phyloP scores from a whole-genome alignment of 1,139 yeast species.

The Geotrichum fermentans region DNA sequence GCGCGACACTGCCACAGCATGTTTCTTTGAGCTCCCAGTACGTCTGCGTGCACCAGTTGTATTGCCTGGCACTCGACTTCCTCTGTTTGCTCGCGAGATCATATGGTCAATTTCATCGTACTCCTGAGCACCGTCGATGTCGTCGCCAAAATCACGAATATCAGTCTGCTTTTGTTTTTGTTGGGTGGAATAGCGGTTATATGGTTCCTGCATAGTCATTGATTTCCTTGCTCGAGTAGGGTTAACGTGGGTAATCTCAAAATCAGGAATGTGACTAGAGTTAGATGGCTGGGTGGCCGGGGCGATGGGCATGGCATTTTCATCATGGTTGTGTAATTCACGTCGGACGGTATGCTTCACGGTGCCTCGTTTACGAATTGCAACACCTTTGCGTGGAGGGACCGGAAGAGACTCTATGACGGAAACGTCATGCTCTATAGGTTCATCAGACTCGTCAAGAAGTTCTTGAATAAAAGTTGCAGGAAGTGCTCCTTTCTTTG shows the following conservation, averaged over 20 bases:
- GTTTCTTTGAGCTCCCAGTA: not conserved
- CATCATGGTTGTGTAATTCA: too few species aligned
- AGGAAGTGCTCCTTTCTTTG: conserved; percentile 9
- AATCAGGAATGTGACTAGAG: not conserved
- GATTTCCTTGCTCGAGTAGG: too few species aligned
- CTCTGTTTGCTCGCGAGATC: conserved; percentile 9
- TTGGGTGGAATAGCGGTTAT: not conserved
- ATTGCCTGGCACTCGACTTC: not conserved
- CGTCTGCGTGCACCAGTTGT: not conserved
- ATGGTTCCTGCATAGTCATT: too few species aligned
- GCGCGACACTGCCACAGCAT: conserved; percentile 6
- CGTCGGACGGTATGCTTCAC: conserved; percentile 4
- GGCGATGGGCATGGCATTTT: too few species aligned
- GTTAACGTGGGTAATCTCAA: not conserved
- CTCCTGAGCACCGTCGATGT: conserved; percentile 13
- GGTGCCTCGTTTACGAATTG: conserved; percentile 5
- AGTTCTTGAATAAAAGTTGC: conserved; percentile 7
- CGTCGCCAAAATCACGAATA: conserved; percentile 11
- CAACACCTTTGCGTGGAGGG: conserved; percentile 6
- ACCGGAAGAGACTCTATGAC: too few species aligned
- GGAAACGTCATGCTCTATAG: too few species aligned
- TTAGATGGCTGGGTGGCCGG: too few species aligned
- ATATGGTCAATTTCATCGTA: conserved; percentile 15
- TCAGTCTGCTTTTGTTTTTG: conserved; percentile 1
- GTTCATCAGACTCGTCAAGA: not conserved